Base-by-base conservation (phyloP, 805 yeast genomes). In the Suhomyces vadensis region DNA sequence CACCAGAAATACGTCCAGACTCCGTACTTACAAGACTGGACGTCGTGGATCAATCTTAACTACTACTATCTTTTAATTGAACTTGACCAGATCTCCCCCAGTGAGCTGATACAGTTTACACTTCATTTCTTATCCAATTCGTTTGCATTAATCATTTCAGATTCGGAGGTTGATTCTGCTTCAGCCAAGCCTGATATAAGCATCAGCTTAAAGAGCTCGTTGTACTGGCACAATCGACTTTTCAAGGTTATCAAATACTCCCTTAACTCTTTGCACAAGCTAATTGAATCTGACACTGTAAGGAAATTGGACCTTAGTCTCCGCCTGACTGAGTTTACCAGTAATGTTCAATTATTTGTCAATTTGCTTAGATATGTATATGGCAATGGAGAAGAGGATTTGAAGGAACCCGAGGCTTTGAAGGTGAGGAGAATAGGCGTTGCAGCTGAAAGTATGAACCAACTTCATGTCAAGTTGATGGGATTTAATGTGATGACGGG, bases 61-160 rank as follows among this genome's bases (percentile, higher is more conserved):
- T 70, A 67, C 52, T 71, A 65, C 49, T 72, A 67, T 49, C 51
- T 71, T 17, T 52, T 63, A 26, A 64, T 70, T 19, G 76, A 72
- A 51, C 49, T 72, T 21, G 75, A 71, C 53, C 74, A 69, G 51
- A 45, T 69, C 2, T 64, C 71, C 7, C 45, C 63, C 4, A 63
- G 66, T 13, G 69, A 71, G 44, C 63, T 68, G 40, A 61, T 62
- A 37, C 75, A 71, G 48, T 70, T 70, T 50, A 63, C 73, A 6
- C 56, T 69, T 13, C 75, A 71, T 46, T 71, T 70, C 46, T 55
- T 71, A 33, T 65, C 70, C 19, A 67, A 67, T 49, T 67, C 69
- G 9, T 71, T 69, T 47, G 57, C 70, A 10, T 60, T 71, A 39
- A 49, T 71, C 10, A 54, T 66, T 24, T 46, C 57, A 9, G 59